These are phyloP conservation scores for Clavaria fumosa DNA, from an alignment of 768 basidiomycete species.

Conservation along the genomic window DNA sequence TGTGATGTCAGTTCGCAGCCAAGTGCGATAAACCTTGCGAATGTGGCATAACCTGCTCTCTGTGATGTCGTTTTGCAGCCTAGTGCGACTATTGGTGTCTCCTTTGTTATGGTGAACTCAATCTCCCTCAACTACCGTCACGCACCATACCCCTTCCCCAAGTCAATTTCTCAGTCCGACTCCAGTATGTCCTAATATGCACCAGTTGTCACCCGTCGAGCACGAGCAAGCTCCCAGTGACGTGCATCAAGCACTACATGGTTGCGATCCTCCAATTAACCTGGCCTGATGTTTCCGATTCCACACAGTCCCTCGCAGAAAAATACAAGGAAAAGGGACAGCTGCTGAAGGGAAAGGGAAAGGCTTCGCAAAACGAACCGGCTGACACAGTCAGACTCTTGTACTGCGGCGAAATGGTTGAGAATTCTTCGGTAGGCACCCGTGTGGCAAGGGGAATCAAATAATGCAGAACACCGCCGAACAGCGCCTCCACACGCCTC, in stretches of 20 bases:
- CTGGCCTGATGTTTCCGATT: background rate
- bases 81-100: no score
- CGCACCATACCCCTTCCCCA: no score
- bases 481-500: background rate
- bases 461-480: background rate
- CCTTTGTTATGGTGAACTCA: no score
- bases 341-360: no score
- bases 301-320: no score
- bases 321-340: background rate
- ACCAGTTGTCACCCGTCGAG: background rate
- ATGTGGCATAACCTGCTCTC: no score
- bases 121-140: no score
- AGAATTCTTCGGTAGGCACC: background rate
- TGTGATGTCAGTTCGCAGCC: no score
- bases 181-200: background rate
- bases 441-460: background rate
- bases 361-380: no score
- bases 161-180: no score
- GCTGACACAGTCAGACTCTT: slow-evolving; percentile 3
- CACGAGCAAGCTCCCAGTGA: slow-evolving; percentile 1
- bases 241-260: background rate
- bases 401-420: background rate
- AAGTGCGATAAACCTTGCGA: no score
- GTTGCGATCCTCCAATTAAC: background rate
- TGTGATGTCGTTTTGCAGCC: no score